Percentiles rank a stretch among this genome's conserved stretches.
phyloP scores from a whole-genome alignment of 371 early-diverging fungal genomes.

The Zychaea mexicana region DNA sequence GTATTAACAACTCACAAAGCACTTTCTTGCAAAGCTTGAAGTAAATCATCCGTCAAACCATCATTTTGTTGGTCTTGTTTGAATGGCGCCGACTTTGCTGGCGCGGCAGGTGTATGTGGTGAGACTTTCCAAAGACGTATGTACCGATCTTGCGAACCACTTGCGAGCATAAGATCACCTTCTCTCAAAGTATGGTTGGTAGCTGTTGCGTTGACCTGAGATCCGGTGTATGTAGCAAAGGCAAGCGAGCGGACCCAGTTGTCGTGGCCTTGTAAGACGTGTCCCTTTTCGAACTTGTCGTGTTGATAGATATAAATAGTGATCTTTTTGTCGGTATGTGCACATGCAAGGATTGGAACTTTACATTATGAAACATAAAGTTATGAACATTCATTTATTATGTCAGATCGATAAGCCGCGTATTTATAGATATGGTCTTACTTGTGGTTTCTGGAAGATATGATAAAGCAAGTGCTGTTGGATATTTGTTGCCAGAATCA shows the following conservation, averaged over 20 bases:
- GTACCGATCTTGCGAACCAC: constrained; percentile 91
- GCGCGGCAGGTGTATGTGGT: constrained; percentile 19
- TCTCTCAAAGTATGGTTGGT: constrained; percentile 57
- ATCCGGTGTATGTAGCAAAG: constrained; percentile 65
- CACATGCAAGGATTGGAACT: constrained; percentile 74
- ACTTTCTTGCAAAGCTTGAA: constrained; percentile 57
- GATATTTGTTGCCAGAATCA: constrained; percentile 68
- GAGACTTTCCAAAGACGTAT: constrained; percentile 90
- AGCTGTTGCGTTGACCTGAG: constrained; percentile 19
- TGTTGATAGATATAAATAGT: constrained; percentile 58
- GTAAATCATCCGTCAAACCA: constrained; percentile 45
- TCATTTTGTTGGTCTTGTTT: constrained; percentile 19
- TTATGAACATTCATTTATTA: no score
- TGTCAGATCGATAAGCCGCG: no score
- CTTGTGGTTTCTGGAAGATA: constrained; percentile 67
- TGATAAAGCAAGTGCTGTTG: constrained; percentile 71
- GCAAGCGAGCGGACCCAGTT: constrained; percentile 91
- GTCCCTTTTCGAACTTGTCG: constrained; percentile 56
- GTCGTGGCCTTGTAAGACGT: constrained; percentile 85
- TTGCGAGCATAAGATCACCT: constrained; percentile 86
- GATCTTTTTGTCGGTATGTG: constrained; percentile 75
- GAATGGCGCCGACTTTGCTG: neutral
- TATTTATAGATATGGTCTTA: no score
- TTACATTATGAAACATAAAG: no score
- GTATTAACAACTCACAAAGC: constrained; percentile 38